Percentiles rank a stretch among this genome's conserved stretches.
Evolutionary conservation across 176 grass and related monocot species (phyloP).

Genomic region (Lolium multiflorum): DNA sequence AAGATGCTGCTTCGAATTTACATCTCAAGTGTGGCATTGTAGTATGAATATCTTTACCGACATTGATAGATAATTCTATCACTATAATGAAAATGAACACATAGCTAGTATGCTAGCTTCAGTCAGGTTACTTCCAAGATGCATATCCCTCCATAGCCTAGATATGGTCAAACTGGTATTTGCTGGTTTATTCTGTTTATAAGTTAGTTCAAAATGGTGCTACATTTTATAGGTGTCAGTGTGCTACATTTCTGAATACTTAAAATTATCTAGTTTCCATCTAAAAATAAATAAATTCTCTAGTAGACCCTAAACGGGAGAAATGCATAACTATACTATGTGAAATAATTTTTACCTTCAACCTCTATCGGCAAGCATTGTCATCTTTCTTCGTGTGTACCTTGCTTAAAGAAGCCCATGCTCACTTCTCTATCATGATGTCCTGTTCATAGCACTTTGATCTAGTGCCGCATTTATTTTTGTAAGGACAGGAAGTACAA

Average conservation of each 20-base stretch:
- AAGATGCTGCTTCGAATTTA: conserved; percentile 35
- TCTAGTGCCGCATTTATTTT: neutral
- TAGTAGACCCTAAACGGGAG: neutral
- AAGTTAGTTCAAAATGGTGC: neutral
- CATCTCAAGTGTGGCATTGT: neutral
- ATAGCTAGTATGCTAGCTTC: neutral
- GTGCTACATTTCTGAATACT: neutral
- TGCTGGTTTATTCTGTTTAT: neutral
- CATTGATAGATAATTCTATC: neutral
- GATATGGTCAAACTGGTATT: neutral
- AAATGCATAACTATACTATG: neutral
- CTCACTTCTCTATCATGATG: neutral
- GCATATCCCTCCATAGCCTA: neutral
- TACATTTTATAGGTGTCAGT: neutral
- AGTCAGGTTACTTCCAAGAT: conserved; percentile 3
- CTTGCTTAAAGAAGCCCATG: neutral
- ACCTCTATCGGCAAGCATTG: neutral
- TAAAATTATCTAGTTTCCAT: neutral
- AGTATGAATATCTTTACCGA: neutral
- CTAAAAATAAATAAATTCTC: neutral
- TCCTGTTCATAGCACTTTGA: conserved; percentile 5
- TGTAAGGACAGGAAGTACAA: neutral
- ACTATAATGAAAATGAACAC: neutral
- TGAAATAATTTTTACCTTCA: neutral
- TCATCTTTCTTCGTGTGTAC: neutral